A percentile compares a stretch with the other conserved stretches of the same genome.
Evolutionary conservation across 805 yeast species (phyloP).

Genomic region (Torulaspora franciscae): DNA sequence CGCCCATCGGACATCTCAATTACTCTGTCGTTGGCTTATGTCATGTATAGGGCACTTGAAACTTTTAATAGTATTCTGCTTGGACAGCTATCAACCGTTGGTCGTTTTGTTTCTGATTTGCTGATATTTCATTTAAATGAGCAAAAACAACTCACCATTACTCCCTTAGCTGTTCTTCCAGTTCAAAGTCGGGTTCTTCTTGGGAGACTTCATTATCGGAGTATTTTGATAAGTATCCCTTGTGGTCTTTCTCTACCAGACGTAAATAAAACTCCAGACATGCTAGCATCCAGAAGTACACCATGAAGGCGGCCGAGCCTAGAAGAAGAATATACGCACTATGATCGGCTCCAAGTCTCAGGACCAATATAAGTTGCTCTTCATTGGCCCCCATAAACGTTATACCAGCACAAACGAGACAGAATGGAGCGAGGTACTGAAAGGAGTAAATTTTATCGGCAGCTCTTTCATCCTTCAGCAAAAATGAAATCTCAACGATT

Average conservation of each 20-base stretch:
- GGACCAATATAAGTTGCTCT: constrained; percentile 70
- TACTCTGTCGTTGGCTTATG: no score
- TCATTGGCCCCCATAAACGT: constrained; percentile 91
- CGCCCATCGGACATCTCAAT: no score
- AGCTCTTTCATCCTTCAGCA: constrained; percentile 58
- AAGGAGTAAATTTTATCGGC: constrained; percentile 55
- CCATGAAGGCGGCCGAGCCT: constrained; percentile 66
- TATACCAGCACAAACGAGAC: constrained; percentile 71
- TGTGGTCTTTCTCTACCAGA: constrained; percentile 24
- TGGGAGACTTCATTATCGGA: constrained; percentile 1
- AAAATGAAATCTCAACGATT: constrained; percentile 71
- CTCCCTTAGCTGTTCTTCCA: constrained; percentile 3
- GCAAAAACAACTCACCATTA: no score
- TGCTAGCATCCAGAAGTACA: constrained; percentile 61
- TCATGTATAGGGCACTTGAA: no score
- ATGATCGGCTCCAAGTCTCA: constrained; percentile 75
- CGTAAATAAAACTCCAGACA: constrained; percentile 54
- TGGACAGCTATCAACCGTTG: no score
- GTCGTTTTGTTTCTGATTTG: no score
- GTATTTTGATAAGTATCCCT: constrained; percentile 17
- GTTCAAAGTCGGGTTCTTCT: constrained; percentile 10
- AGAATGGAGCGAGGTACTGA: constrained; percentile 83
- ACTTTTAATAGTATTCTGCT: no score
- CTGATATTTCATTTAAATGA: no score
- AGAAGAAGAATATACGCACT: constrained; percentile 73